phyloP scores from a whole-genome alignment of 441 rosid genomes.

The Gossypium lobatum region DNA sequence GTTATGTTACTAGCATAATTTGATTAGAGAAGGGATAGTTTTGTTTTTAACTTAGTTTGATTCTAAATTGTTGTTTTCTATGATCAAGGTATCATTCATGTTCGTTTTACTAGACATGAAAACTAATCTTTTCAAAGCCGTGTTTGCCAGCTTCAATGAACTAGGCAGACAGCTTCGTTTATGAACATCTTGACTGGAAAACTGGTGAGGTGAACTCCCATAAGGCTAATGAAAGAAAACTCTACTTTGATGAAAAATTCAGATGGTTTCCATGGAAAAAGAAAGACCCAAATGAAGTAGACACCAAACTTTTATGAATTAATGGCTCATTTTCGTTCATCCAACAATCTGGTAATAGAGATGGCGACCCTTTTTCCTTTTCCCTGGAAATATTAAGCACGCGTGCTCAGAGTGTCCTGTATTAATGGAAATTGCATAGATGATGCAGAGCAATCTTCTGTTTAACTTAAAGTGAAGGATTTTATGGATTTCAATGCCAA shows the following conservation, averaged over 20 bases:
- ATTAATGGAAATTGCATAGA: not conserved
- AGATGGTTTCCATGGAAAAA: not conserved
- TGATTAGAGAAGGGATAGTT: too few relatives aligned
- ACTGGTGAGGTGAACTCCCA: not conserved
- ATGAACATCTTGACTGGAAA: not conserved
- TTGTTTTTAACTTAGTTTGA: too few relatives aligned
- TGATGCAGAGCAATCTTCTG: not conserved
- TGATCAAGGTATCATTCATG: not conserved
- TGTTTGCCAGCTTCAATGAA: not conserved
- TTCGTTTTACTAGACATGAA: not conserved
- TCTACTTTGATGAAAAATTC: not conserved
- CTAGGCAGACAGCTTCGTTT: not conserved
- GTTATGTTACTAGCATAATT: too few relatives aligned
- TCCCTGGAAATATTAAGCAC: slow-evolving; percentile 8
- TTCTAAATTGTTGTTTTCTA: not conserved
- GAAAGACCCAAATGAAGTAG: not conserved
- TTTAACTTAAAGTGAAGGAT: not conserved
- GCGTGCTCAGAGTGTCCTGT: slow-evolving; percentile 14
- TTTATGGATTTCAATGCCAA: slow-evolving; percentile 8
- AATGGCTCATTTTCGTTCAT: not conserved
- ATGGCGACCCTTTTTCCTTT: not conserved
- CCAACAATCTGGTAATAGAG: slow-evolving; percentile 1
- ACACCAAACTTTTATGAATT: not conserved
- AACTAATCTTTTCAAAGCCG: not conserved
- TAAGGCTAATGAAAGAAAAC: not conserved